These are phyloP conservation scores for Skeletonema marinoi DNA, from an alignment of 108 stramenopile species.

Conservation along the genomic window DNA sequence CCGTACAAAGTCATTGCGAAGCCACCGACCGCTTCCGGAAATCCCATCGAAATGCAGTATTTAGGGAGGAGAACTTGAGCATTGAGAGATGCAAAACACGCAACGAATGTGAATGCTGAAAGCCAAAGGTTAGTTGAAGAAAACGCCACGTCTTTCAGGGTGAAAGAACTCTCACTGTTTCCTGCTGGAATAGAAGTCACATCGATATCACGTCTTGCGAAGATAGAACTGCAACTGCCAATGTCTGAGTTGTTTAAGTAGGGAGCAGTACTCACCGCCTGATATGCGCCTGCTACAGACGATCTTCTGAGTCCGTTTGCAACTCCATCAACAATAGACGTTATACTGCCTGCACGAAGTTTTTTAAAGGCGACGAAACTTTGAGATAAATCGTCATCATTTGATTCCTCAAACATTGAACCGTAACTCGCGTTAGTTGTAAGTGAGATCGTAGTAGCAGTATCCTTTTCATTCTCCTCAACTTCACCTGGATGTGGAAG, in stretches of 20 bases:
- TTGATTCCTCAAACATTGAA: background rate
- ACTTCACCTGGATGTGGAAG: constrained; percentile 8
- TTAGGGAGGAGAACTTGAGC: constrained; percentile 10
- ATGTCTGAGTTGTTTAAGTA: background rate
- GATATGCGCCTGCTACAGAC: background rate
- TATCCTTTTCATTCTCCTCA: constrained; percentile 8
- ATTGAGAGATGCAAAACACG: constrained; percentile 9
- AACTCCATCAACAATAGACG: background rate
- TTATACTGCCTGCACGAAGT: background rate
- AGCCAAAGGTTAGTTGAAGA: constrained; percentile 7
- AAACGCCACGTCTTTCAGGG: constrained; percentile 2
- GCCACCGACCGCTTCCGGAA: background rate
- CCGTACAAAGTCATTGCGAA: constrained; percentile 5
- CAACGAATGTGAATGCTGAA: constrained; percentile 9
- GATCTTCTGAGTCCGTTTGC: background rate
- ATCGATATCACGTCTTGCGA: background rate
- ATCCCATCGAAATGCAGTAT: constrained; percentile 3
- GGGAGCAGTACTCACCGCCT: background rate
- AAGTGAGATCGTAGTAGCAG: background rate
- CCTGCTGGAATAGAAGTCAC: background rate
- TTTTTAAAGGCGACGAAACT: background rate
- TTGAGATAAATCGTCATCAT: background rate
- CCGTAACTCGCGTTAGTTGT: background rate
- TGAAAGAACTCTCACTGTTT: background rate
- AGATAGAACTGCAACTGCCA: background rate